phyloP scores from a whole-genome alignment of 2,329 filamentous ascomycete species.

The Fusarium luffae region DNA sequence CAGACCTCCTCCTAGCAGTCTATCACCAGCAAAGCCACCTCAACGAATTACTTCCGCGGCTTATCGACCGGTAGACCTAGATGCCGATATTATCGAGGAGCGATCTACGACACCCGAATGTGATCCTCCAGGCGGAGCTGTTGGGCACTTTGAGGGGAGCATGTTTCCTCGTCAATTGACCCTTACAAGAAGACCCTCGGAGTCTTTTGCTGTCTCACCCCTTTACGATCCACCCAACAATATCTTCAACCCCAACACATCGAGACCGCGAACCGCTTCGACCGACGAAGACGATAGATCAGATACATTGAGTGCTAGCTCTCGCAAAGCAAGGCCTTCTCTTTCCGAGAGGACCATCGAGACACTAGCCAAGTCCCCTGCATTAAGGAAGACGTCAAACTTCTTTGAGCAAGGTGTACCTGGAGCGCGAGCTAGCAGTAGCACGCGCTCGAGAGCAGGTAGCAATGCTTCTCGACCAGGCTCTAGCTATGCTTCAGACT shows the following conservation, averaged over 20 bases:
- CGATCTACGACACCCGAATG: constrained; percentile 41
- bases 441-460: constrained; percentile 60
- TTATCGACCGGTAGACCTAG: constrained; percentile 30
- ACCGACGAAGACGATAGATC: constrained; percentile 34
- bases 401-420: constrained; percentile 71
- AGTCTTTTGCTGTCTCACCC: constrained; percentile 43
- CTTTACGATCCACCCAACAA: constrained; percentile 33
- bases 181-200: constrained; percentile 49
- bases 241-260: constrained; percentile 37
- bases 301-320: constrained; percentile 39
- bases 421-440: constrained; percentile 59
- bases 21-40: constrained; percentile 31
- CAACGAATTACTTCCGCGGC: constrained; percentile 38
- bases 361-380: constrained; percentile 80
- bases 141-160: constrained; percentile 38
- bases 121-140: constrained; percentile 40
- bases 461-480: constrained; percentile 61
- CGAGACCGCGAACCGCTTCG: constrained; percentile 31
- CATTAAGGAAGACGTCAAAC: constrained; percentile 72
- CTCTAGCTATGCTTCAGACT: constrained; percentile 72
- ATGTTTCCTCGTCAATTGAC: constrained; percentile 45
- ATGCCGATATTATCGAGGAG: constrained; percentile 39
- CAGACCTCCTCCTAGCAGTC: constrained; percentile 32
- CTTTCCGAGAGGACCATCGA: constrained; percentile 88
- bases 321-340: constrained; percentile 61